phyloP scores from a whole-genome alignment of 805 yeast genomes.

The Spathaspora girioi region DNA sequence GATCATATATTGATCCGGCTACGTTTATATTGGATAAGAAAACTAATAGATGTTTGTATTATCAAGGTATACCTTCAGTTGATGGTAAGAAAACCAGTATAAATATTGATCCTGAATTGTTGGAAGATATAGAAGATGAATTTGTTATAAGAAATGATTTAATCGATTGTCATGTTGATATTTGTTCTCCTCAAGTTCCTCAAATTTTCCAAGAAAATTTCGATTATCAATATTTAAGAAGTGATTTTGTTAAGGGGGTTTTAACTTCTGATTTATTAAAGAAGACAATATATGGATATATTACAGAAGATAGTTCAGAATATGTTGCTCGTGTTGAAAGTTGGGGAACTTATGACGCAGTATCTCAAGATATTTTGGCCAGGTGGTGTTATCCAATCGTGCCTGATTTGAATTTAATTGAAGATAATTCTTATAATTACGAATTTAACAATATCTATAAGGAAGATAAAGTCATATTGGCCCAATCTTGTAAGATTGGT shows the following conservation, averaged over 20 bases:
- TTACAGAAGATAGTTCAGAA: constrained; percentile 63
- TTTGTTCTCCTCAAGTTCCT: constrained; percentile 92
- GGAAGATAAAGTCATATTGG: constrained; percentile 82
- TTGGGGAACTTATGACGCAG: constrained; percentile 89
- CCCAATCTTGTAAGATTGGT: constrained; percentile 87
- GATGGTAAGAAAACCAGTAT: constrained; percentile 37
- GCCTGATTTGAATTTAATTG: constrained; percentile 77
- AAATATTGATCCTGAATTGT: constrained; percentile 76
- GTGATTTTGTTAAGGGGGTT: constrained; percentile 88
- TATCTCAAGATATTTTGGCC: constrained; percentile 83
- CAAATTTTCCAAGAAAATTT: constrained; percentile 95
- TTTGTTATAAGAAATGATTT: constrained; percentile 84
- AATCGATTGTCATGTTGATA: constrained; percentile 94
- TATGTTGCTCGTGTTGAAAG: constrained; percentile 96
- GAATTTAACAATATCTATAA: constrained; percentile 86
- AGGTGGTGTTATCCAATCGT: constrained; percentile 92
- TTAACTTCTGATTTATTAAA: constrained; percentile 85
- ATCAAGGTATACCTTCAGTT: constrained; percentile 69
- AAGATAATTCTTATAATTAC: constrained; percentile 70
- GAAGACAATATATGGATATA: constrained; percentile 85
- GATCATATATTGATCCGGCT: constrained; percentile 80
- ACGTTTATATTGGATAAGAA: constrained; percentile 75
- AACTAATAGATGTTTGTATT: constrained; percentile 75
- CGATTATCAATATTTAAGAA: constrained; percentile 83
- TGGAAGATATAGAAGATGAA: constrained; percentile 68